These are phyloP conservation scores for Cladophialophora yegresii DNA, from an alignment of 2,329 filamentous ascomycete species.

Conservation along the genomic window DNA sequence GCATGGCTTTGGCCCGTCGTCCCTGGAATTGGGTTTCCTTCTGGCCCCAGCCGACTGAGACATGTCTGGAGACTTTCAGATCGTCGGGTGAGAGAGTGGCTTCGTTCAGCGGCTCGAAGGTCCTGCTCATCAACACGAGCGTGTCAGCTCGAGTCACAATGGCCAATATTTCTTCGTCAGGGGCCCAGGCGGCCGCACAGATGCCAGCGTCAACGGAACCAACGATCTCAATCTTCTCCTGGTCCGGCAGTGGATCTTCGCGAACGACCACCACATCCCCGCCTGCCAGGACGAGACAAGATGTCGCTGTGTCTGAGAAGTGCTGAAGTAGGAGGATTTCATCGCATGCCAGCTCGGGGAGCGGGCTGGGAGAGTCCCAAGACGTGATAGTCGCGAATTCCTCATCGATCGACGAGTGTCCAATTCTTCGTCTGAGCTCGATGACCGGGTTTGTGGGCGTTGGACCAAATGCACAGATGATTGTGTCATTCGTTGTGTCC, in stretches of 20 bases:
- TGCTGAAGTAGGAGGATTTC: conserved; percentile 77
- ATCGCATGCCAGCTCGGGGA: conserved; percentile 74
- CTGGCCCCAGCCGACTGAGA: conserved; percentile 97
- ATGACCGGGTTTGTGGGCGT: conserved; percentile 69
- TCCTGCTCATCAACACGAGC: conserved; percentile 86
- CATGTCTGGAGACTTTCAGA: conserved; percentile 84
- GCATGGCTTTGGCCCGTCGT: conserved; percentile 78
- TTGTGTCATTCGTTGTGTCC: conserved; percentile 67
- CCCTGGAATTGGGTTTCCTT: conserved; percentile 98
- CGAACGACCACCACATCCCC: conserved; percentile 87
- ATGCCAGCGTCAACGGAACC: conserved; percentile 93
- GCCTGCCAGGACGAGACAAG: conserved; percentile 81
- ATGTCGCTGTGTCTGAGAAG: conserved; percentile 75
- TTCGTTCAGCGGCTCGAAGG: conserved; percentile 81
- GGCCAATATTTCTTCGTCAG: conserved; percentile 86
- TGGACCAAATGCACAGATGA: conserved; percentile 84
- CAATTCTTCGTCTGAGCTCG: conserved; percentile 62
- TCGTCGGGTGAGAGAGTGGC: conserved; percentile 72
- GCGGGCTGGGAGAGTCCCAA: conserved; percentile 84
- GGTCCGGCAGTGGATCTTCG: conserved; percentile 65
- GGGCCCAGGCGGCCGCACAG: conserved; percentile 85
- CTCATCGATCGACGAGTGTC: conserved; percentile 37
- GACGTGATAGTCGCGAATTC: conserved; percentile 64
- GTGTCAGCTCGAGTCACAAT: conserved; percentile 78
- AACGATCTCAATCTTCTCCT: conserved; percentile 89